A percentile compares a stretch with the other conserved stretches of the same genome.
Conservation (phyloP, 345 rosid genomes). For the Arabidopsis suecica region DNA sequence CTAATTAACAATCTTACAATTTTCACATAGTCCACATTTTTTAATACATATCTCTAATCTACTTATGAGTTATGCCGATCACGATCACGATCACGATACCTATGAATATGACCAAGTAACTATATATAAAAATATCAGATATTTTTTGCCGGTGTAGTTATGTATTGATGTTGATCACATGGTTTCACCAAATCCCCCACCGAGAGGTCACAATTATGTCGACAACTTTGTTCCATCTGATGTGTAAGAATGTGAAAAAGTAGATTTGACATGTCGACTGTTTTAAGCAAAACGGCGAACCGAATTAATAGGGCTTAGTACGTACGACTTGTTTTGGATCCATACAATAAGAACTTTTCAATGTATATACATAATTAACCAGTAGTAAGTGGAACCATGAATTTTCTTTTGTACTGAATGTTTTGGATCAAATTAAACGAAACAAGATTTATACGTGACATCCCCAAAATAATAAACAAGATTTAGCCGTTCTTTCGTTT, state of each 20-base stretch:
- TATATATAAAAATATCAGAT: slow-evolving; percentile 1
- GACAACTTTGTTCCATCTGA: slow-evolving; percentile 19
- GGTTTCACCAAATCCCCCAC: slow-evolving; percentile 12
- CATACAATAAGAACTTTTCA: background rate
- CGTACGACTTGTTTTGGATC: background rate
- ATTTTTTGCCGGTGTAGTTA: slow-evolving; percentile 6
- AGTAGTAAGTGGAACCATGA: no score
- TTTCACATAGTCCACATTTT: background rate
- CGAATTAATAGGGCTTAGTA: background rate
- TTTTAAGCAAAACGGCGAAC: slow-evolving; percentile 1
- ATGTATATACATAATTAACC: background rate
- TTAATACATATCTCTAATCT: background rate
- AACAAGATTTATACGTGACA: no score
- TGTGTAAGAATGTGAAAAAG: slow-evolving; percentile 16
- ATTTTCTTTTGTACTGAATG: no score
- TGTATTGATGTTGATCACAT: slow-evolving; percentile 32
- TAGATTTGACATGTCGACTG: slow-evolving; percentile 20
- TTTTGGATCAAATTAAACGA: no score
- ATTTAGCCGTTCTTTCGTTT: no score
- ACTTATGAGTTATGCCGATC: slow-evolving; percentile 2
- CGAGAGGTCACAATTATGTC: slow-evolving; percentile 1
- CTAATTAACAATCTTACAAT: slow-evolving; percentile 8
- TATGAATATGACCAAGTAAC: slow-evolving; percentile 7
- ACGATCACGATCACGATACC: slow-evolving; percentile 11
- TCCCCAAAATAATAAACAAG: no score